A percentile compares a stretch with the other conserved stretches of the same genome.
These are phyloP conservation scores for Nepenthes mirabilis DNA, from an alignment of 148 eudicot genomes.

Conservation along the genomic window DNA sequence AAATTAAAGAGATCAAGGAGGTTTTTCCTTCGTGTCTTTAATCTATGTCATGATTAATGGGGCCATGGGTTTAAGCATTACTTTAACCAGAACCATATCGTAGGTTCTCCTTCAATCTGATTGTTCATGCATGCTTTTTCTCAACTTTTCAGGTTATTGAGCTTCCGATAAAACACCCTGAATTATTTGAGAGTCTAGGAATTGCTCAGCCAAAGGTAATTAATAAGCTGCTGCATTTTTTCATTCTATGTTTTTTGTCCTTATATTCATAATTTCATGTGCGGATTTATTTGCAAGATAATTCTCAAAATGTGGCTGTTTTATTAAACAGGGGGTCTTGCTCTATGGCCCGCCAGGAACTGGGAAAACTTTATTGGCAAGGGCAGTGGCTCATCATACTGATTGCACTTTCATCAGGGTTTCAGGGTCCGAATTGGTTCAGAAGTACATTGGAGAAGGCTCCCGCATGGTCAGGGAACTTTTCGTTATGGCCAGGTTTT, in stretches of 20 bases:
- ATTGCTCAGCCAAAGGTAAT: constrained; percentile 66
- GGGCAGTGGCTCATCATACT: constrained; percentile 75
- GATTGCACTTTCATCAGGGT: constrained; percentile 68
- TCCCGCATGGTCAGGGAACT: constrained; percentile 76
- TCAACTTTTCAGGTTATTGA: constrained; percentile 44
- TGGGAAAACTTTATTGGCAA: constrained; percentile 55
- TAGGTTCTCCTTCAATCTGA: background rate
- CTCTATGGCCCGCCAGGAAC: constrained; percentile 75
- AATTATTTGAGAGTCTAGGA: constrained; percentile 60
- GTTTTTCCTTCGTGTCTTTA: constrained; percentile 13
- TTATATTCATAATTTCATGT: background rate
- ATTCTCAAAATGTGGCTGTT: background rate
- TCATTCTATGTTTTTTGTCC: background rate
- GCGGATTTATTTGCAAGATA: background rate
- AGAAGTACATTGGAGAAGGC: constrained; percentile 72
- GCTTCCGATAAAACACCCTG: constrained; percentile 58
- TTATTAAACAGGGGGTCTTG: constrained; percentile 37
- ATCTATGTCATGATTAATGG: background rate
- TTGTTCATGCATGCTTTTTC: background rate
- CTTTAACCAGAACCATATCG: background rate
- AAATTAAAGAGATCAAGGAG: constrained; percentile 80
- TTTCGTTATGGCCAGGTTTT: constrained; percentile 76
- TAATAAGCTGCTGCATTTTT: background rate
- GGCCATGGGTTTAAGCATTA: background rate
- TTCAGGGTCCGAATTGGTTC: constrained; percentile 68